Evolutionary conservation across 176 grass and related monocot species (phyloP).

Genomic region (Lolium rigidum): DNA sequence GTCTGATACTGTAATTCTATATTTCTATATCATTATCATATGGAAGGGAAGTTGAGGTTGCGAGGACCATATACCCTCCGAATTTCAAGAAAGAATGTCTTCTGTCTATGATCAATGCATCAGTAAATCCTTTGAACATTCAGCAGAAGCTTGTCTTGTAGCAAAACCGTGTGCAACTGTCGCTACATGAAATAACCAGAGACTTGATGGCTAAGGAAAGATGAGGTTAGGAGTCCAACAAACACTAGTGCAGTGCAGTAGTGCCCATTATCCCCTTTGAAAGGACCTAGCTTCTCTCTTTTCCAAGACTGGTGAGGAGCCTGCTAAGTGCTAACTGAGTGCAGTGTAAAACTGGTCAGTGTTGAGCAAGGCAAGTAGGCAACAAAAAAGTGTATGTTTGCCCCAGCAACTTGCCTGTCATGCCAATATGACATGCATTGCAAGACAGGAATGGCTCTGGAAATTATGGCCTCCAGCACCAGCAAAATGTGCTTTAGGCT

Average conservation of each 20-base stretch:
- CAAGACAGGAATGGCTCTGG: constrained; percentile 42
- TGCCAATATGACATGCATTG: constrained; percentile 40
- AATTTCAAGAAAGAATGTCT: constrained; percentile 10
- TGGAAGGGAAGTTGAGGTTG: background rate
- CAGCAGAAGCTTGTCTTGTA: constrained; percentile 5
- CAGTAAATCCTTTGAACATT: background rate
- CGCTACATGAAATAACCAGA: constrained; percentile 35
- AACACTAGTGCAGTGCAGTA: constrained; percentile 55
- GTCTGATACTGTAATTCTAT: background rate
- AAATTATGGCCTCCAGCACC: constrained; percentile 47
- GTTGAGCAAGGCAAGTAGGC: constrained; percentile 24
- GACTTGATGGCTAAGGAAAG: constrained; percentile 68
- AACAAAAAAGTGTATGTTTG: constrained; percentile 37
- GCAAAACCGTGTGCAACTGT: background rate
- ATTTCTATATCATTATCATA: background rate
- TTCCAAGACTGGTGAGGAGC: constrained; percentile 36
- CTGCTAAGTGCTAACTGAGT: constrained; percentile 47
- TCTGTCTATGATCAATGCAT: background rate
- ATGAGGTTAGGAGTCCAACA: constrained; percentile 53
- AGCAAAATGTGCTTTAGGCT: constrained; percentile 53
- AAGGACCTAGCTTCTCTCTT: constrained; percentile 51
- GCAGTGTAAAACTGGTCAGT: constrained; percentile 32
- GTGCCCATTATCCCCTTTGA: constrained; percentile 46
- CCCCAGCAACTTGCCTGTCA: constrained; percentile 48
- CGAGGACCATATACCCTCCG: background rate